Conservation (phyloP, 1,284 basidiomycete genomes). For the Xerocomus subilludens region DNA sequence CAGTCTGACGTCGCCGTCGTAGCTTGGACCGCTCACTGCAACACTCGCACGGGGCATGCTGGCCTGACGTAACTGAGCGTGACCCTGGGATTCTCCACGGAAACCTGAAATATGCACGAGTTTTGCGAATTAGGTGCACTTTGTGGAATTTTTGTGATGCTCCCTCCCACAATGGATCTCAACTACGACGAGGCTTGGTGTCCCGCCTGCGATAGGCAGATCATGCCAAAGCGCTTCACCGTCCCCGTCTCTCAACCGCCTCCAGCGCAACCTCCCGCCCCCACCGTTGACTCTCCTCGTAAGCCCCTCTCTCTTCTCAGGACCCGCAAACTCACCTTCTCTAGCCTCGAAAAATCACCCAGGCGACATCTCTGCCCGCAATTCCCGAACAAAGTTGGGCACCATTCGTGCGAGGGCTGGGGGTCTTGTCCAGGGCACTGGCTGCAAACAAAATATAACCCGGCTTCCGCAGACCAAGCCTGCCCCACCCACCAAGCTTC, state of each 20-base stretch:
- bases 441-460: conserved; percentile 64
- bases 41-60: too few relatives aligned
- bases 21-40: too few relatives aligned
- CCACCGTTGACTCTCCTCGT: conserved; percentile 53
- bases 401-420: conserved; percentile 56
- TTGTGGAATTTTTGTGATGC: too few relatives aligned
- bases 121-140: too few relatives aligned
- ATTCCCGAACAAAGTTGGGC: conserved; percentile 57
- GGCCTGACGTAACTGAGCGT: too few relatives aligned
- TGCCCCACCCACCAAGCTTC: conserved; percentile 58
- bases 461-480: conserved; percentile 38
- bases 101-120: too few relatives aligned
- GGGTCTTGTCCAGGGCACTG: conserved; percentile 71
- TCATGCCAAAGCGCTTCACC: conserved; percentile 72
- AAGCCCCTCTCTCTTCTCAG: conserved; percentile 45
- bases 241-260: conserved; percentile 57
- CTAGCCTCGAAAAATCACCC: conserved; percentile 48
- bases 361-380: conserved; percentile 37
- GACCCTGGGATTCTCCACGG: too few relatives aligned
- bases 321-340: conserved; percentile 34
- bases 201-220: conserved; percentile 76
- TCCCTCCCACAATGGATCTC: conserved; percentile 55
- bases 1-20: too few relatives aligned
- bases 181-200: conserved; percentile 76
- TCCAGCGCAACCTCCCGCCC: conserved; percentile 35